Evolutionary conservation across 75 land plant genomes (phyloP).

Genomic region (Pinus taeda): DNA sequence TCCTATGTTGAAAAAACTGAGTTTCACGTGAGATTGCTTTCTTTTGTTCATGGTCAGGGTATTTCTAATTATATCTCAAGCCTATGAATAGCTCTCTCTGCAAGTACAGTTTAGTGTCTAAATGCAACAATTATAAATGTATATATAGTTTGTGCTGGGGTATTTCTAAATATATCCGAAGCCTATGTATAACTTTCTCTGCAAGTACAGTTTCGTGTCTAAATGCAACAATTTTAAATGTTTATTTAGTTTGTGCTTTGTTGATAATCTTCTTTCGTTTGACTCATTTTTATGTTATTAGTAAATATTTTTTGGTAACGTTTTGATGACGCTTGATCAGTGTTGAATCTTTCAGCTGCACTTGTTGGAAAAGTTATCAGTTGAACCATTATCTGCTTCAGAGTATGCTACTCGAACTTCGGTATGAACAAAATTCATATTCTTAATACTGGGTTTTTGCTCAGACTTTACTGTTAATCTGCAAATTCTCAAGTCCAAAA

Average conservation of each 20-base stretch:
- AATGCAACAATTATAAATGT: not conserved
- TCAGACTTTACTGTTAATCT: not conserved
- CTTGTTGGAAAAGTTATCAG: slow-evolving; percentile 69
- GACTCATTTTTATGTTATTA: slow-evolving; percentile 1
- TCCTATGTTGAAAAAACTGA: no score
- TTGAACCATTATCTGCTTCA: slow-evolving; percentile 73
- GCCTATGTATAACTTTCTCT: no score
- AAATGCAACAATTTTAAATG: not conserved
- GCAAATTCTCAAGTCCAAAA: not conserved
- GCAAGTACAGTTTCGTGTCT: not conserved
- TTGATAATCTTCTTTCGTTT: not conserved
- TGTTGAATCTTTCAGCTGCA: slow-evolving; percentile 53
- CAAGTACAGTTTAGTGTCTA: not conserved
- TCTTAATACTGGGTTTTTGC: not conserved
- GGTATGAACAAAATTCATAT: slow-evolving; percentile 41
- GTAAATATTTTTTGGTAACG: not conserved
- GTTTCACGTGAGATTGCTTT: no score
- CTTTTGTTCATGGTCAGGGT: no score
- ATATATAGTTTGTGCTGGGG: not conserved
- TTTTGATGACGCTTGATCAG: not conserved
- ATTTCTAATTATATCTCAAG: no score
- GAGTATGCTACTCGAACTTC: slow-evolving; percentile 92
- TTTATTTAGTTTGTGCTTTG: not conserved
- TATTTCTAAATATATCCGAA: no score
- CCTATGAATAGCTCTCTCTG: not conserved